These are phyloP conservation scores for Arthrobotrys conoides DNA, from an alignment of 2,329 filamentous ascomycete species.

Conservation along the genomic window DNA sequence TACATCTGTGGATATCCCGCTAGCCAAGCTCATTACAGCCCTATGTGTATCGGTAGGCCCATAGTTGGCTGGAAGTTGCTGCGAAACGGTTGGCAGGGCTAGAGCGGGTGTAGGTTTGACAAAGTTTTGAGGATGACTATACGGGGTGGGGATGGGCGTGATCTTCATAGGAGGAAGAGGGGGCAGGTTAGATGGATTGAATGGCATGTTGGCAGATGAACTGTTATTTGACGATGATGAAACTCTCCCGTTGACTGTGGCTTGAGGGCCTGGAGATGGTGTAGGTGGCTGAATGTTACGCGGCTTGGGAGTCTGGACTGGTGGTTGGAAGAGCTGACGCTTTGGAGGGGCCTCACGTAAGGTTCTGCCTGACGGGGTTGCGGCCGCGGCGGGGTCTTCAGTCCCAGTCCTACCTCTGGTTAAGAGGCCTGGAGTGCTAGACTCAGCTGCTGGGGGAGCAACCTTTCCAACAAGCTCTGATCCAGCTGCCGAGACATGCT, in stretches of 20 bases:
- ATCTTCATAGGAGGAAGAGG: slow-evolving; percentile 63
- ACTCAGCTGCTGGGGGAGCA: slow-evolving; percentile 68
- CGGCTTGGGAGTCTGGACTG: slow-evolving; percentile 70
- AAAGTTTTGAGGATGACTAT: slow-evolving; percentile 49
- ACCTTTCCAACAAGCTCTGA: slow-evolving; percentile 84
- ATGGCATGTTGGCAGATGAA: slow-evolving; percentile 61
- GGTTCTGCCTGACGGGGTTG: slow-evolving; percentile 61
- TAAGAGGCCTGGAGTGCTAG: slow-evolving; percentile 68
- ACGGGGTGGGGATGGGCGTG: slow-evolving; percentile 62
- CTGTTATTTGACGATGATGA: slow-evolving; percentile 3
- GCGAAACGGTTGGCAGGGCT: neutral
- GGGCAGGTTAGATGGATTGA: slow-evolving; percentile 41
- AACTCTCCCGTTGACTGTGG: slow-evolving; percentile 34
- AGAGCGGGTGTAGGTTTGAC: neutral
- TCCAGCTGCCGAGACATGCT: slow-evolving; percentile 83
- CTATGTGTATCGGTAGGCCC: slow-evolving; percentile 6
- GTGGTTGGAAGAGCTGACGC: slow-evolving; percentile 86
- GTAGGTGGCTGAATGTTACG: slow-evolving; percentile 59
- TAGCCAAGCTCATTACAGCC: slow-evolving; percentile 35
- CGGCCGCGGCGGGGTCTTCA: slow-evolving; percentile 69
- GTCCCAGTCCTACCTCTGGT: slow-evolving; percentile 73
- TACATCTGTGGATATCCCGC: slow-evolving; percentile 27
- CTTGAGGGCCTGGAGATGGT: slow-evolving; percentile 64
- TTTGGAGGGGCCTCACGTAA: slow-evolving; percentile 83
- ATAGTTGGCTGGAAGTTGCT: neutral